phyloP scores from a whole-genome alignment of 2,329 filamentous ascomycete genomes.

The Celoporthe dispersa region DNA sequence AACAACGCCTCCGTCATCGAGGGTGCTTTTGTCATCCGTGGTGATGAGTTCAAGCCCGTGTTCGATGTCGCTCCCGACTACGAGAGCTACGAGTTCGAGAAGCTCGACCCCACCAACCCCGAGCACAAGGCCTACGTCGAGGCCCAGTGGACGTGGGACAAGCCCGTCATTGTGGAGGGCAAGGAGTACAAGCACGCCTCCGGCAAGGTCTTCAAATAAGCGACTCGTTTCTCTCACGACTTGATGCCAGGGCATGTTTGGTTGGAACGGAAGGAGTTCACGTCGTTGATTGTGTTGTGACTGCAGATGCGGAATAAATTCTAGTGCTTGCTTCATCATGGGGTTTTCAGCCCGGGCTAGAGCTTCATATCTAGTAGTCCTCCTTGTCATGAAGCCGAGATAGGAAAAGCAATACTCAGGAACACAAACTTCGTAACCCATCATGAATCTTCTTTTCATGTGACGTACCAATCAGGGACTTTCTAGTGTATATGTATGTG shows the following conservation, averaged over 20 bases:
- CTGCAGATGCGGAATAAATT: constrained; percentile 22
- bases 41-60: constrained; percentile 81
- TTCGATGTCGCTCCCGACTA: constrained; percentile 97
- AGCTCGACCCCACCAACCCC: constrained; percentile 86
- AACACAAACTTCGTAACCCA: background rate
- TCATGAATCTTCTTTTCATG: background rate
- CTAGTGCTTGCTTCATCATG: constrained; percentile 8
- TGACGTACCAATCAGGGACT: background rate
- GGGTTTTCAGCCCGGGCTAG: constrained; percentile 12
- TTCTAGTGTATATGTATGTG: background rate
- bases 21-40: constrained; percentile 94
- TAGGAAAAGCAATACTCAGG: constrained; percentile 23
- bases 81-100: constrained; percentile 95
- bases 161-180: constrained; percentile 76
- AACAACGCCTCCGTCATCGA: constrained; percentile 89
- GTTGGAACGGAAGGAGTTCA: constrained; percentile 22
- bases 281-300: constrained; percentile 28
- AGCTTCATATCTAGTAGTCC: constrained; percentile 21
- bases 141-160: constrained; percentile 91
- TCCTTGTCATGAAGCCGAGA: constrained; percentile 18
- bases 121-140: constrained; percentile 88
- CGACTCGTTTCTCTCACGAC: constrained; percentile 31
- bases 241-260: constrained; percentile 28
- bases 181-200: constrained; percentile 89
- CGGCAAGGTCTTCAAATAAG: constrained; percentile 99